These are phyloP conservation scores for Yamadazyma paraphyllophila DNA, from an alignment of 805 yeast genomes.

Conservation along the genomic window DNA sequence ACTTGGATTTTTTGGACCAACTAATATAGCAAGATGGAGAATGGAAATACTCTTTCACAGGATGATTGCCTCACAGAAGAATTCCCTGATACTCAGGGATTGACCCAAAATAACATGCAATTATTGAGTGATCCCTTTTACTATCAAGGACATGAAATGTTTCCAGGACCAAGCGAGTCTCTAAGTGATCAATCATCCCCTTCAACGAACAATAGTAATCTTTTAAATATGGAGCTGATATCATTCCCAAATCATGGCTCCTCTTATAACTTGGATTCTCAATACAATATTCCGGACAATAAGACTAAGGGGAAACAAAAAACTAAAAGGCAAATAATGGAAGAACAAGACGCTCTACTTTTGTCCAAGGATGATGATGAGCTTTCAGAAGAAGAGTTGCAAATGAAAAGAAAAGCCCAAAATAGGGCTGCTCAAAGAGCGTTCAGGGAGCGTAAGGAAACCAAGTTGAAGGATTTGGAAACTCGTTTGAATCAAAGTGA, in stretches of 20 bases:
- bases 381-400: conserved; percentile 41
- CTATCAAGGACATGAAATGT: neutral
- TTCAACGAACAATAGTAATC: conserved; percentile 11
- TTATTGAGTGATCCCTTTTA: conserved; percentile 1
- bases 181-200: conserved; percentile 15
- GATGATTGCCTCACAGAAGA: neutral
- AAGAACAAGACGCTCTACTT: conserved; percentile 36
- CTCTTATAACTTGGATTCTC: neutral
- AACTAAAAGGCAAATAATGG: conserved; percentile 26
- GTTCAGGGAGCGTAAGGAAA: conserved; percentile 78
- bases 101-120: conserved; percentile 1
- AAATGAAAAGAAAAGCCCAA: conserved; percentile 66
- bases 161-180: conserved; percentile 1
- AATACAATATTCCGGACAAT: neutral
- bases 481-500: conserved; percentile 57
- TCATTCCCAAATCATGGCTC: neutral
- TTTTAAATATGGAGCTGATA: neutral
- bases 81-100: neutral
- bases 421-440: conserved; percentile 88
- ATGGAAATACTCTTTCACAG: neutral
- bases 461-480: conserved; percentile 65
- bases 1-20: neutral
- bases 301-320: conserved; percentile 8
- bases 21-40: neutral
- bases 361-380: conserved; percentile 38